phyloP scores from a whole-genome alignment of 805 yeast genomes.

The Candida mattraensis region DNA sequence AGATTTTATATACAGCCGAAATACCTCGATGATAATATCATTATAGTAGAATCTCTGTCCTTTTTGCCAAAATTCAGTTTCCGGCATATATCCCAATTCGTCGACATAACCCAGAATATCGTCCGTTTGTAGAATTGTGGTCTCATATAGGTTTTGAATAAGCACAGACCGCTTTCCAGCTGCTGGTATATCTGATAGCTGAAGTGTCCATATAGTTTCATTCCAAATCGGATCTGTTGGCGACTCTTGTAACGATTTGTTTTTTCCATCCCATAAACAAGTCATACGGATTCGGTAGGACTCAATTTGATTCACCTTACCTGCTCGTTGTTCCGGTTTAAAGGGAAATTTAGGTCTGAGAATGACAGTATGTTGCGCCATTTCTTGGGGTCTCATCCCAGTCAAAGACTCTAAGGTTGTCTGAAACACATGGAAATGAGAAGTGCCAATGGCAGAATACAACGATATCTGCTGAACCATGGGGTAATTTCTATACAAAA shows the following conservation, averaged over 20 bases:
- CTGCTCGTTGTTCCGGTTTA: constrained; percentile 53
- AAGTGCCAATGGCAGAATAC: constrained; percentile 44
- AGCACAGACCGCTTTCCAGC: constrained; percentile 67
- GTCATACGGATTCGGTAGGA: constrained; percentile 51
- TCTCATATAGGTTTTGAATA: constrained; percentile 67
- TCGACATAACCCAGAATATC: constrained; percentile 48
- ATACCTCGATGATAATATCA: constrained; percentile 60
- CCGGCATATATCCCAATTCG: constrained; percentile 70
- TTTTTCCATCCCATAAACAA: constrained; percentile 42
- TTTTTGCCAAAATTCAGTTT: constrained; percentile 57
- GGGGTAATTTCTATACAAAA: not conserved
- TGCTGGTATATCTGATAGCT: constrained; percentile 69
- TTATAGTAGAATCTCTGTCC: constrained; percentile 66
- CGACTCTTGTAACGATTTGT: constrained; percentile 19
- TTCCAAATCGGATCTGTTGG: constrained; percentile 14
- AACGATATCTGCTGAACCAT: constrained; percentile 59
- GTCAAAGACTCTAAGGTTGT: constrained; percentile 53
- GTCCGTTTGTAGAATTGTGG: constrained; percentile 49
- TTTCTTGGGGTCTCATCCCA: constrained; percentile 45
- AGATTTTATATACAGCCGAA: constrained; percentile 43
- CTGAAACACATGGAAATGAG: constrained; percentile 41
- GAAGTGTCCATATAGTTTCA: constrained; percentile 57
- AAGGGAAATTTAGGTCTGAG: constrained; percentile 51
- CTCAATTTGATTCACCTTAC: constrained; percentile 57
- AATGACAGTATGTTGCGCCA: constrained; percentile 49